Percentiles rank a stretch among this genome's conserved stretches.
Evolutionary conservation across 108 stramenopile genomes (phyloP).

Genomic region (Pseudonitzschia pungens): DNA sequence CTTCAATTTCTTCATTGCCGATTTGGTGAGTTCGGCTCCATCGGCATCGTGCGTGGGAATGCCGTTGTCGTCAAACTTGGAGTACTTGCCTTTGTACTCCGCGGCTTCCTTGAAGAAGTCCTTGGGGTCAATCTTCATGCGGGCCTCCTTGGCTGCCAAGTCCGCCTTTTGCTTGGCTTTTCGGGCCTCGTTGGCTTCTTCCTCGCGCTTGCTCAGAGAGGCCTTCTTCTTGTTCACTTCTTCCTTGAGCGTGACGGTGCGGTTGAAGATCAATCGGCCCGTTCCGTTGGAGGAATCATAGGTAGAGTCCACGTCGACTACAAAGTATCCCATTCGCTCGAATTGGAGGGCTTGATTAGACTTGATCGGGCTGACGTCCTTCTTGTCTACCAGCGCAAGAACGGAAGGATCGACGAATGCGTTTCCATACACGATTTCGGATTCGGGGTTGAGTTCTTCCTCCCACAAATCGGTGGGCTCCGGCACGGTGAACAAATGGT

Average conservation of each 20-base stretch:
- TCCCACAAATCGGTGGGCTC: constrained; percentile 90
- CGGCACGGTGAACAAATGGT: constrained; percentile 86
- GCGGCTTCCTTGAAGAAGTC: constrained; percentile 67
- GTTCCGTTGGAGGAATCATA: constrained; percentile 50
- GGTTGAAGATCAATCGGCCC: constrained; percentile 90
- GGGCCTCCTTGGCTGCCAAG: constrained; percentile 58
- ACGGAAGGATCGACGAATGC: constrained; percentile 84
- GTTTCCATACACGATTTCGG: constrained; percentile 70
- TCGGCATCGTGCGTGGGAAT: constrained; percentile 86
- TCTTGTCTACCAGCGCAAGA: constrained; percentile 49
- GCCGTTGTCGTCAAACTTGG: constrained; percentile 83
- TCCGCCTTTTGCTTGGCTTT: constrained; percentile 56
- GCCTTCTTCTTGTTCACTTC: constrained; percentile 73
- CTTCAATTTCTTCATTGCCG: constrained; percentile 88
- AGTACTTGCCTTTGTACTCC: constrained; percentile 79
- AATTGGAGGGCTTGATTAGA: constrained; percentile 88
- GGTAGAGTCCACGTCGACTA: constrained; percentile 91
- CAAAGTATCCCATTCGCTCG: constrained; percentile 97
- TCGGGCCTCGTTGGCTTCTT: constrained; percentile 57
- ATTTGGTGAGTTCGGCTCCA: constrained; percentile 91
- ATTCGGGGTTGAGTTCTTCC: constrained; percentile 88
- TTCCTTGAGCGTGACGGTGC: constrained; percentile 91
- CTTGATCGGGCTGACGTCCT: constrained; percentile 57
- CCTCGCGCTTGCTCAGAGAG: constrained; percentile 49
- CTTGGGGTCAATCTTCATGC: constrained; percentile 68